Base-by-base conservation (phyloP, 257 asterid species). In the Nemophila menziesii region DNA sequence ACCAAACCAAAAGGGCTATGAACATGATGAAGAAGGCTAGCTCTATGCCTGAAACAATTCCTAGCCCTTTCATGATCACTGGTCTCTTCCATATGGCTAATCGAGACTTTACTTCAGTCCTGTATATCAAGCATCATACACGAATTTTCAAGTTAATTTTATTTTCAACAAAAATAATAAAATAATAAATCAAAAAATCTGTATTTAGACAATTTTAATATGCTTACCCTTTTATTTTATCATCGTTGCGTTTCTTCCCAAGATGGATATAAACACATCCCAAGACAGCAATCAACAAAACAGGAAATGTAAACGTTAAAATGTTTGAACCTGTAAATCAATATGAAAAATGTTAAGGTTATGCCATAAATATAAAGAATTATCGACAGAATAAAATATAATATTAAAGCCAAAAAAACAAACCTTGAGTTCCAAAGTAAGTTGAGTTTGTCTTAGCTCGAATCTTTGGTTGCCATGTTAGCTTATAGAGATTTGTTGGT, bases 351-450 rank as follows among this genome's bases (percentile, higher is more conserved):
- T 8, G 8, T 8, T 8, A 5, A 29, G 11, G 20, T 20, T 17
- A 19, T 3, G 16, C 7, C 1, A 9, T 34, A 15, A 16, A 12
- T 17, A 29, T 5, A 46, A n/a, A n/a, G n/a, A n/a, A n/a, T n/a
- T n/a, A n/a, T n/a, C n/a, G n/a, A n/a, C n/a, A n/a, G n/a, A n/a
- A n/a, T 5, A 8, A 38, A 11, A 11, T 14, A 8, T 12, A 5
- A 14, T 4, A 16, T 41, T n/a, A 37, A 41, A 39, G 14, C 19
- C 18, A 21, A 22, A 49, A 38, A 8, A 0, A 22, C 40, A 20
- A 37, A 82, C 95, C 97, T 71, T 80, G 89, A 24, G 74, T 47
- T 56, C 95, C 97, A 49, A 80, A 87, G 64, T 54, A 87, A 43
- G 97, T 83, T 64, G 97, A 54, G 27, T 62, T 43, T 16, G 81